These are phyloP conservation scores for Protea cynaroides DNA, from an alignment of 164 flowering plant genomes.

Conservation along the genomic window DNA sequence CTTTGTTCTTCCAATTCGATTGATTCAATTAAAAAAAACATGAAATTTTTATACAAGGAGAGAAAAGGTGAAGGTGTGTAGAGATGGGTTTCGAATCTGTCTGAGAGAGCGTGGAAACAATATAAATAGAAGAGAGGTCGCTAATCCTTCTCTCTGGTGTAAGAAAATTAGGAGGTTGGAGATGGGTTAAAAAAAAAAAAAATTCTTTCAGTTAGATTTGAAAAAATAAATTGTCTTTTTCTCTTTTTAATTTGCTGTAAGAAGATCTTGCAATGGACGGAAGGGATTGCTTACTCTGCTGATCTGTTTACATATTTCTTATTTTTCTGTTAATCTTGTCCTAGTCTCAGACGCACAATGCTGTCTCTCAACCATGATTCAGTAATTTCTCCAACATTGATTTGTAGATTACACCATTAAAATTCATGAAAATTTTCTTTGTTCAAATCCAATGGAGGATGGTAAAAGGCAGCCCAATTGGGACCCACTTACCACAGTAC, in stretches of 20 bases:
- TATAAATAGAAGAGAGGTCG: not conserved
- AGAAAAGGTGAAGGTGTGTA: slow-evolving; percentile 14
- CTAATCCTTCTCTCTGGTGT: not conserved
- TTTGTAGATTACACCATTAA: no score
- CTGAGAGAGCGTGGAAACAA: slow-evolving; percentile 10
- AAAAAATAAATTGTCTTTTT: no score
- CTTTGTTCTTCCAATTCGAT: slow-evolving; percentile 19
- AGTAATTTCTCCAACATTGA: no score
- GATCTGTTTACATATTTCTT: not conserved
- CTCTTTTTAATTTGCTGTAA: no score
- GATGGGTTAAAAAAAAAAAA: no score
- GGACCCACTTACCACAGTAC: no score
- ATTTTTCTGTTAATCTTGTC: no score
- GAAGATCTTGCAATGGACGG: not conserved
- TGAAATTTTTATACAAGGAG: slow-evolving; percentile 15
- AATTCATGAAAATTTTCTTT: no score
- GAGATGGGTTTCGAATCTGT: slow-evolving; percentile 20
- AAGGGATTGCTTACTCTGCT: not conserved
- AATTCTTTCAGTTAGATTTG: not conserved
- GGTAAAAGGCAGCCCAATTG: no score
- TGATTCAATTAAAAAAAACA: slow-evolving; percentile 7
- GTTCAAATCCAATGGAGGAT: no score
- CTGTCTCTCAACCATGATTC: no score
- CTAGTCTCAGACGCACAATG: no score
- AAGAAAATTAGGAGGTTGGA: not conserved